Evolutionary conservation across 2,329 filamentous ascomycete species (phyloP), one percentile per base, ranked within the genome.

Genomic region (Beauveria bassiana): DNA sequence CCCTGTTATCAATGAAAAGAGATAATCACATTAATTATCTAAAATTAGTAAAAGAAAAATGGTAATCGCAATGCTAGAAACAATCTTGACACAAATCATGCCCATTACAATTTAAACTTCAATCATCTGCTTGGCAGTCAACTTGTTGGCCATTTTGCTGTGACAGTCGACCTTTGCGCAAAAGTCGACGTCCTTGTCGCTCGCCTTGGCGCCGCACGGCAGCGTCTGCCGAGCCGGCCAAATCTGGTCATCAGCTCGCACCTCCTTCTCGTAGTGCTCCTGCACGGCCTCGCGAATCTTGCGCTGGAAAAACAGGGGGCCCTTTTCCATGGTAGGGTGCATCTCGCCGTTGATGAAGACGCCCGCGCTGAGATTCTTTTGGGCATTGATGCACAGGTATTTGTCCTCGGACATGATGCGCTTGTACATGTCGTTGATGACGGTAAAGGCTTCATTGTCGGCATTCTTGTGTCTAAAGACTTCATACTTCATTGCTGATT

Each of bases 391-490:
- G 73, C 85, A 87, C 28, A 88, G 79, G 9, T 80, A 76, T 68
- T 87, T 87, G 74, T 88, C 85, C 70, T 88, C 85, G 1, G 78
- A 77, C 81, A 87, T 83, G 70, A 88, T 79, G 45, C 81, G 80
- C 71, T 83, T 84, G 75, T 86, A 87, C 66, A 87, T 82, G 51
- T 81, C 72, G 70, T 78, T 79, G 70, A 87, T 83, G 58, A 76
- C 71, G 16, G 77, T 71, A 68, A 87, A 87, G 62, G 85, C 80
- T 28, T 80, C 79, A 18, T 86, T 80, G n/a, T 76, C 77, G 4
- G 83, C 80, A 68, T 81, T 73, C 69, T 82, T 84, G 77, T 87
- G 83, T 63, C 82, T 78, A 76, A 79, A 87, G 55, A 87, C 80
- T 68, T 88, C 82, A 70, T 87, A 87, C 61, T 77, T 76, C 81